Percentiles rank a stretch among this genome's conserved stretches.
These are phyloP conservation scores for Kodamaea alishanica DNA, from an alignment of 1,139 yeast genomes.

Conservation along the genomic window DNA sequence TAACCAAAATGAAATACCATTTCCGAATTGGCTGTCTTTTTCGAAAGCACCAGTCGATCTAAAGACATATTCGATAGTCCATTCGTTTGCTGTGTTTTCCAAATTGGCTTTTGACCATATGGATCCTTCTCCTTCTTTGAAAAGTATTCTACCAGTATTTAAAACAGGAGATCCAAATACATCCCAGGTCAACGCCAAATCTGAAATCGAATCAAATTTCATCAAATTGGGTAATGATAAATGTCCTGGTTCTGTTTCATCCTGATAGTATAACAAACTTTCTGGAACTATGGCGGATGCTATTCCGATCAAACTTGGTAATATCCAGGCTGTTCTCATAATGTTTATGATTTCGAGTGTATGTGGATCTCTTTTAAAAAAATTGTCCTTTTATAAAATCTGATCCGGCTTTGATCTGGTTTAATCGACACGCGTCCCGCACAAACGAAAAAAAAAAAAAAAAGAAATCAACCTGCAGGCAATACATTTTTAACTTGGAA, in stretches of 20 bases:
- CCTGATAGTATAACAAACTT: slow-evolving; percentile 3
- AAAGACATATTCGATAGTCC: slow-evolving; percentile 60
- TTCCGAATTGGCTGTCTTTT: slow-evolving; percentile 28
- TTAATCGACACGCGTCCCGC: no score
- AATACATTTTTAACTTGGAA: background rate
- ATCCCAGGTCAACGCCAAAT: slow-evolving; percentile 29
- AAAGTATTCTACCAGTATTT: slow-evolving; percentile 40
- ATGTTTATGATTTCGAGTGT: no score
- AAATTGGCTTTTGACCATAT: slow-evolving; percentile 46
- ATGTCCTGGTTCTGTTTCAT: slow-evolving; percentile 19
- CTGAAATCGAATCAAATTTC: slow-evolving; percentile 19
- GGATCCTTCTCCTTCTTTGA: slow-evolving; percentile 28
- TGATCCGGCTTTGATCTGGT: no score
- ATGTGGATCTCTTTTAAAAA: no score
- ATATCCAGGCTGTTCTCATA: background rate
- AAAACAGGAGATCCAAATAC: slow-evolving; percentile 24
- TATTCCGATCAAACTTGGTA: background rate
- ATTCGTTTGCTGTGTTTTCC: slow-evolving; percentile 35
- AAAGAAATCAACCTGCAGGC: background rate
- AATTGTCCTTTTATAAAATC: no score
- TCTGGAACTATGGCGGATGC: slow-evolving; percentile 3
- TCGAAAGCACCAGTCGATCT: slow-evolving; percentile 49
- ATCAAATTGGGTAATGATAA: slow-evolving; percentile 35
- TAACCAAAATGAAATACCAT: slow-evolving; percentile 55
- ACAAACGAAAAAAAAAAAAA: no score